These are phyloP conservation scores for Prunus armeniaca DNA, from an alignment of 306 rosid species.

Conservation along the genomic window DNA sequence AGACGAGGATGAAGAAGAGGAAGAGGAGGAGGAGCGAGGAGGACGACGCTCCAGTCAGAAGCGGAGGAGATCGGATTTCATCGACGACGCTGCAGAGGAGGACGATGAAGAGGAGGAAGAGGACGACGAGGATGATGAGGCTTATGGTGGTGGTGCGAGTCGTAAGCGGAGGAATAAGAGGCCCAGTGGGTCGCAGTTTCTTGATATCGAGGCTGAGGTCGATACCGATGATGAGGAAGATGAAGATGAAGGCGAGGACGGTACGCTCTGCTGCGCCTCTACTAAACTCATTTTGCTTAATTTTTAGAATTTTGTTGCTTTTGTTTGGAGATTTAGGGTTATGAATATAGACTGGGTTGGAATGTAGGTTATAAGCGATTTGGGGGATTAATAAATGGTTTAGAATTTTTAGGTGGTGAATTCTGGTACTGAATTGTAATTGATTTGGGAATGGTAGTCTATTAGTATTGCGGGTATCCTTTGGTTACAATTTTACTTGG, in stretches of 20 bases:
- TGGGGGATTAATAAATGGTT: not conserved
- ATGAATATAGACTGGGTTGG: not conserved
- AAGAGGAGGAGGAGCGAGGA: slow-evolving; percentile 33
- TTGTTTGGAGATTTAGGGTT: not conserved
- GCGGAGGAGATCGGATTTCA: slow-evolving; percentile 57
- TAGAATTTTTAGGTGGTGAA: not conserved
- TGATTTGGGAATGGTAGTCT: not conserved
- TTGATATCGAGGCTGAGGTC: slow-evolving; percentile 76
- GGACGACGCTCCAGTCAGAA: slow-evolving; percentile 44
- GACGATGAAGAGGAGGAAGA: slow-evolving; percentile 80
- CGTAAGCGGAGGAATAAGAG: slow-evolving; percentile 43
- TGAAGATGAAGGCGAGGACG: slow-evolving; percentile 91
- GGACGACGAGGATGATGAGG: slow-evolving; percentile 49
- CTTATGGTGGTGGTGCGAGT: slow-evolving; percentile 24
- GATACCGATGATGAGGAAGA: slow-evolving; percentile 87
- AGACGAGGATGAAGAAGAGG: slow-evolving; percentile 61
- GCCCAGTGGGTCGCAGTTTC: slow-evolving; percentile 50
- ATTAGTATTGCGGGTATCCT: not conserved
- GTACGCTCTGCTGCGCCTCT: slow-evolving; percentile 30
- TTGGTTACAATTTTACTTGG: not conserved
- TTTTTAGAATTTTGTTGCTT: not conserved
- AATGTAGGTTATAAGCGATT: not conserved
- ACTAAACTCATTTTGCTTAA: not conserved
- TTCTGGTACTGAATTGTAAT: not conserved
- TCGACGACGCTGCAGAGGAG: slow-evolving; percentile 77